Conservation (phyloP, 2,329 filamentous ascomycete genomes). For the Chaetothyriales sp. region DNA sequence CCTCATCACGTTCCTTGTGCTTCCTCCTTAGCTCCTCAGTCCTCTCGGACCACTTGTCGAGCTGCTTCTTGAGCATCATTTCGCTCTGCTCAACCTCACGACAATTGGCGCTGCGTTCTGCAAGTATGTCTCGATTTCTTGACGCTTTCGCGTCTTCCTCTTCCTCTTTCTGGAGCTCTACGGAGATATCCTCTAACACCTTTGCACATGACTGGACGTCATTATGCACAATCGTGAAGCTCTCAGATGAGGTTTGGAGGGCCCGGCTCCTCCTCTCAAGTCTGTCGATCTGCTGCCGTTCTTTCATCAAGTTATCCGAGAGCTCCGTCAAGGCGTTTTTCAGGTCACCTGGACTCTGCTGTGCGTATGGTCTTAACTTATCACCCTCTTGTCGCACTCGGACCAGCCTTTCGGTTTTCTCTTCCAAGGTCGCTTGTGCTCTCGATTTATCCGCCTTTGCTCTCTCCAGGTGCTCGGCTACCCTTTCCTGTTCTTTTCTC, state of each 20-base stretch:
- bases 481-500: conserved; percentile 65
- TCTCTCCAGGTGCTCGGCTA: conserved; percentile 69
- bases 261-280: conserved; percentile 79
- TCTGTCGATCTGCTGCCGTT: conserved; percentile 74
- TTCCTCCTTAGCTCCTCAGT: conserved; percentile 72
- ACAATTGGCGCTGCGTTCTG: conserved; percentile 77
- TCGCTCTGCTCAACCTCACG: conserved; percentile 85
- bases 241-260: conserved; percentile 81
- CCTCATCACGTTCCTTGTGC: conserved; percentile 65
- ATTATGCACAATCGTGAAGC: conserved; percentile 67
- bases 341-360: conserved; percentile 72
- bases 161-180: conserved; percentile 80
- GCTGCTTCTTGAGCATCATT: conserved; percentile 65
- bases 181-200: conserved; percentile 71
- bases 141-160: conserved; percentile 71
- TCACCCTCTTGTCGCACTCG: conserved; percentile 69
- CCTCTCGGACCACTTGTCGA: conserved; percentile 72
- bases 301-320: conserved; percentile 59
- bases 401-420: conserved; percentile 40
- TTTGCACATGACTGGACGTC: conserved; percentile 84
- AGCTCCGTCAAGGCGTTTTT: conserved; percentile 73
- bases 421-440: conserved; percentile 48
- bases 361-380: conserved; percentile 81
- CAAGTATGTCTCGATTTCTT: conserved; percentile 72
- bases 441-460: conserved; percentile 67